A percentile compares a stretch with the other conserved stretches of the same genome.
Evolutionary conservation across 2,329 filamentous ascomycete species (phyloP).

Genomic region (Magnaporthiopsis incrustans): DNA sequence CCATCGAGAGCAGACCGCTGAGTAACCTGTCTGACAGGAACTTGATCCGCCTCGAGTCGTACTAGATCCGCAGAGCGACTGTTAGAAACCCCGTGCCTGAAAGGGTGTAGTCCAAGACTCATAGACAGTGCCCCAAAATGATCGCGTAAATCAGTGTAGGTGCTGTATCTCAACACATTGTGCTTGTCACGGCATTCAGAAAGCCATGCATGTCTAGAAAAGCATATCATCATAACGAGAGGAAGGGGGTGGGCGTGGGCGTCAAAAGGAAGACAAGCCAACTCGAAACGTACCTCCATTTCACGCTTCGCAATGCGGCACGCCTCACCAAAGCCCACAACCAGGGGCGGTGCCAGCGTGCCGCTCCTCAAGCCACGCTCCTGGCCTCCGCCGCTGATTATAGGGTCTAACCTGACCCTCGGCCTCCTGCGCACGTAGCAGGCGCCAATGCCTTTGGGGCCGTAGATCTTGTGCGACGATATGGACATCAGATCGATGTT

Average conservation of each 20-base stretch:
- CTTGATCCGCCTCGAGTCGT: constrained; percentile 81
- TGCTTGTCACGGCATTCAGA: constrained; percentile 63
- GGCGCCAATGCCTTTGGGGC: constrained; percentile 92
- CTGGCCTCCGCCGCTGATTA: constrained; percentile 94
- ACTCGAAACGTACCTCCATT: constrained; percentile 63
- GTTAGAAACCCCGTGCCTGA: not conserved
- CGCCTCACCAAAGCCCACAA: constrained; percentile 91
- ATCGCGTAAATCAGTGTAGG: constrained; percentile 43
- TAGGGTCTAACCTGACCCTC: constrained; percentile 85
- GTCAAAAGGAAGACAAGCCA: constrained; percentile 13
- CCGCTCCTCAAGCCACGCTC: constrained; percentile 92
- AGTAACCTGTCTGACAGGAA: constrained; percentile 75
- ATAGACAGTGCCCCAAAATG: not conserved
- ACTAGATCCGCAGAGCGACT: constrained; percentile 45
- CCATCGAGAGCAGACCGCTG: constrained; percentile 75
- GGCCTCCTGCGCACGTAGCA: constrained; percentile 92
- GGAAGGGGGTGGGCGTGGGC: constrained; percentile 12
- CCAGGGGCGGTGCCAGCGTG: constrained; percentile 80
- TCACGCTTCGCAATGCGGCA: constrained; percentile 87
- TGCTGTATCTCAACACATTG: constrained; percentile 57
- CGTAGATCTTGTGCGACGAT: constrained; percentile 97
- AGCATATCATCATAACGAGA: constrained; percentile 67
- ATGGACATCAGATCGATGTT: constrained; percentile 99
- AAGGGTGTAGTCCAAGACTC: constrained; percentile 8
- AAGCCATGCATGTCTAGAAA: constrained; percentile 74